These are phyloP conservation scores for Talaromyces adpressus DNA, from an alignment of 495 filamentous ascomycete species.

Conservation along the genomic window DNA sequence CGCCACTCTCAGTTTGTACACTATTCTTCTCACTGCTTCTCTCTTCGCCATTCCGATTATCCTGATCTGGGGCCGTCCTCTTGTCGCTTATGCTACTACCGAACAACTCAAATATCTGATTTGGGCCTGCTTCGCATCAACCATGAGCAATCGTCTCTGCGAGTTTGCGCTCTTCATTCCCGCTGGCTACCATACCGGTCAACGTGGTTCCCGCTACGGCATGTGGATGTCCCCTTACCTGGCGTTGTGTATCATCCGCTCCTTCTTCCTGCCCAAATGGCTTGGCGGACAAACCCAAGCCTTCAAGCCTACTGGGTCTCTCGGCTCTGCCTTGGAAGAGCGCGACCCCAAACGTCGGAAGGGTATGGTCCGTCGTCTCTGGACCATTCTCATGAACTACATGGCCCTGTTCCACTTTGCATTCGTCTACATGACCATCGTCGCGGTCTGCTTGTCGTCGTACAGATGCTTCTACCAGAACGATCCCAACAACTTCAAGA, in stretches of 20 bases:
- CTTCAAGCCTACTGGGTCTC: conserved; percentile 29
- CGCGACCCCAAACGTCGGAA: conserved; percentile 23
- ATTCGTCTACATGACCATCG: conserved; percentile 34
- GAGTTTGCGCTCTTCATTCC: conserved; percentile 37
- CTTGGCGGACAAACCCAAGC: conserved; percentile 28
- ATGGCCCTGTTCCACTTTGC: conserved; percentile 30
- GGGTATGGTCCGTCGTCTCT: conserved; percentile 23
- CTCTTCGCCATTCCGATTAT: conserved; percentile 41
- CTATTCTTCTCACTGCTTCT: conserved; percentile 32
- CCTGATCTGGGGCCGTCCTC: conserved; percentile 34
- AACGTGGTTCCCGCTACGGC: conserved; percentile 31
- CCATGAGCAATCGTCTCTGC: conserved; percentile 32
- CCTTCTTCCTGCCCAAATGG: conserved; percentile 40
- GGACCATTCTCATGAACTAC: conserved; percentile 26
- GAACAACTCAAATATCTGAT: conserved; percentile 41
- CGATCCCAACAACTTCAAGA: conserved; percentile 13
- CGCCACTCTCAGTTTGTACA: conserved; percentile 34
- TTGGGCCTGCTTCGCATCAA: conserved; percentile 34
- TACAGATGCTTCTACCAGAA: conserved; percentile 27
- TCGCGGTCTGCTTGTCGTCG: conserved; percentile 27
- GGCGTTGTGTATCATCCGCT: conserved; percentile 32
- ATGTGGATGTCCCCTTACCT: conserved; percentile 43
- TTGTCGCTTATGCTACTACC: conserved; percentile 35
- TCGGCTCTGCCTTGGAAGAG: conserved; percentile 24
- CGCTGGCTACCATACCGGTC: conserved; percentile 36